phyloP scores from a whole-genome alignment of 768 basidiomycete species.

The Rubroboletus pulcherrimus region DNA sequence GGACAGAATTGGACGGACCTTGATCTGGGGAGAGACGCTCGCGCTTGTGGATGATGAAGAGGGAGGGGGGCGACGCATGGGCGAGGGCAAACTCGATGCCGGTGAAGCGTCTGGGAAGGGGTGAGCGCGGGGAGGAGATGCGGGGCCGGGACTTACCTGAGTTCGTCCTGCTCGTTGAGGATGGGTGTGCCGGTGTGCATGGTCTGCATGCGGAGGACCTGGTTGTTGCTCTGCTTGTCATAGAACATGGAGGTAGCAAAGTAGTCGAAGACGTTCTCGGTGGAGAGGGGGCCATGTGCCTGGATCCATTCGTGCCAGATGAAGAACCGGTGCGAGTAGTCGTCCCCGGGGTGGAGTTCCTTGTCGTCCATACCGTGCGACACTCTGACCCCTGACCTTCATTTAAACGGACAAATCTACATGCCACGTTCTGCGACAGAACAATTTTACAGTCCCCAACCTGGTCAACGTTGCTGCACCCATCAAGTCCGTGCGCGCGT shows the following conservation, averaged over 20 bases:
- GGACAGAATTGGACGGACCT: conserved; percentile 44
- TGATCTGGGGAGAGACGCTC: conserved; percentile 80
- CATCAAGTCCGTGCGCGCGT: conserved; percentile 39
- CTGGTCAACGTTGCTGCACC: conserved; percentile 34
- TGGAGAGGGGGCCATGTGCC: conserved; percentile 74
- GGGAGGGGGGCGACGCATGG: conserved; percentile 70
- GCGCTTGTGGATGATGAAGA: conserved; percentile 89
- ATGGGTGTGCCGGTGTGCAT: conserved; percentile 78
- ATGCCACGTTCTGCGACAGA: conserved; percentile 22
- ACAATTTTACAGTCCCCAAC: conserved; percentile 24
- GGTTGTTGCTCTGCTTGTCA: conserved; percentile 91
- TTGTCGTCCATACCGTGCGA: conserved; percentile 41
- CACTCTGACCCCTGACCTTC: no score
- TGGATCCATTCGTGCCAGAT: conserved; percentile 92
- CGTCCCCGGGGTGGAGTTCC: conserved; percentile 77
- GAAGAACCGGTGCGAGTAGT: conserved; percentile 79
- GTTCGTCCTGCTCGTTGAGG: conserved; percentile 79
- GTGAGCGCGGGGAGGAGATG: conserved; percentile 1
- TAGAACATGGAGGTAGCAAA: conserved; percentile 91
- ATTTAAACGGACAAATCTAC: conserved; percentile 3
- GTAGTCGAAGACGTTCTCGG: conserved; percentile 84
- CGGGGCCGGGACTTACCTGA: conserved; percentile 45
- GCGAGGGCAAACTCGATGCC: conserved; percentile 87
- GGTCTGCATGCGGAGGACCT: conserved; percentile 90
- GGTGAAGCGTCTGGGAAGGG: conserved; percentile 62